Conservation (phyloP, 2,329 filamentous ascomycete genomes). For the Trichothecium sympodiale region DNA sequence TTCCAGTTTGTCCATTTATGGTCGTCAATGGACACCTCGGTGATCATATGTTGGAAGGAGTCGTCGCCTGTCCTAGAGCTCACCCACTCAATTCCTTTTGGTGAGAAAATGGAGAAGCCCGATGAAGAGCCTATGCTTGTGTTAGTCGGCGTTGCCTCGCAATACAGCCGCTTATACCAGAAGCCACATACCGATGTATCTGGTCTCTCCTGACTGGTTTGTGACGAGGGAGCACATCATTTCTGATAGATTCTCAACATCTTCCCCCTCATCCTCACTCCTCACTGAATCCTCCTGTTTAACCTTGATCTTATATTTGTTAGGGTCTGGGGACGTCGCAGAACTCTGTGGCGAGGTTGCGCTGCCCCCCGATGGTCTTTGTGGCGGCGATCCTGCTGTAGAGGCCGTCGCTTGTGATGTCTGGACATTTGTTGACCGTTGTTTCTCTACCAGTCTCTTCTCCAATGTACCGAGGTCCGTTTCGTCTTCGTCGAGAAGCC, state of each 20-base stretch:
- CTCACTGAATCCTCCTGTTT: slow-evolving; percentile 21
- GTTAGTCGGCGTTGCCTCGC: slow-evolving; percentile 6
- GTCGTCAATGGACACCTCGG: slow-evolving; percentile 79
- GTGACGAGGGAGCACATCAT: slow-evolving; percentile 99
- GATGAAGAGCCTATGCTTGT: slow-evolving; percentile 73
- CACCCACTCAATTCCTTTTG: slow-evolving; percentile 96
- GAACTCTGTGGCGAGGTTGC: slow-evolving; percentile 41
- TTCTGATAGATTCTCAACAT: slow-evolving; percentile 83
- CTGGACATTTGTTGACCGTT: slow-evolving; percentile 32
- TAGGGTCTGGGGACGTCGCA: slow-evolving; percentile 41
- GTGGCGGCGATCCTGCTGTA: slow-evolving; percentile 40
- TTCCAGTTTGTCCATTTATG: slow-evolving; percentile 98
- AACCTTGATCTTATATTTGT: slow-evolving; percentile 21
- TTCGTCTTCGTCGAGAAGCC: slow-evolving; percentile 74
- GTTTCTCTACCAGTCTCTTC: slow-evolving; percentile 55
- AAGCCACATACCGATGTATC: slow-evolving; percentile 69
- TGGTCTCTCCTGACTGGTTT: slow-evolving; percentile 85
- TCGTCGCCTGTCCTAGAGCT: slow-evolving; percentile 95
- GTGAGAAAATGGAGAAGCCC: slow-evolving; percentile 97
- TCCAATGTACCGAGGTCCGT: slow-evolving; percentile 85
- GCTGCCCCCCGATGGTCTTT: slow-evolving; percentile 30
- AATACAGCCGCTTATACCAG: not conserved
- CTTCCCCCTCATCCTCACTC: slow-evolving; percentile 45
- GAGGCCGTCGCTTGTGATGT: slow-evolving; percentile 34
- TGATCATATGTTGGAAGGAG: slow-evolving; percentile 92